A percentile compares a stretch with the other conserved stretches of the same genome.
phyloP scores from a whole-genome alignment of 2,329 filamentous ascomycete species.

The Moelleriella libera region DNA sequence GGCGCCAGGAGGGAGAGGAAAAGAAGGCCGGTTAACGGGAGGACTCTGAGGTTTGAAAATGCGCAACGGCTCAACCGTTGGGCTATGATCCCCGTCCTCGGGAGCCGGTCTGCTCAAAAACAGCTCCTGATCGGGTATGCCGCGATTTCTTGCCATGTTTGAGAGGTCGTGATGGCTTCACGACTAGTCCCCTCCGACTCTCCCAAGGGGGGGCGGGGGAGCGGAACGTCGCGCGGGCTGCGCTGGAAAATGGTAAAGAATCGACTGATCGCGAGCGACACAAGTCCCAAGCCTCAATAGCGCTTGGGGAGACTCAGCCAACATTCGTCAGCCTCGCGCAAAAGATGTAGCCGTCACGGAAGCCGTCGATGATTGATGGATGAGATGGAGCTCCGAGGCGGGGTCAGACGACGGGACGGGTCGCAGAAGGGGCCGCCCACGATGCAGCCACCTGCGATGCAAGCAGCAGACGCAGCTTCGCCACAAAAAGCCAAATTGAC shows the following conservation, averaged over 20 bases:
- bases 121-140: slow-evolving; percentile 67
- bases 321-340: too few species aligned
- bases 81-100: slow-evolving; percentile 47
- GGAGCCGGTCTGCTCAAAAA: slow-evolving; percentile 52
- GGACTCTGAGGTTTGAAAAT: slow-evolving; percentile 70
- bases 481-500: too few species aligned
- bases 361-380: background rate
- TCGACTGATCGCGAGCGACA: too few species aligned
- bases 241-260: too few species aligned
- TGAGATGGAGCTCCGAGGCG: too few species aligned
- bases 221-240: too few species aligned
- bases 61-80: slow-evolving; percentile 69
- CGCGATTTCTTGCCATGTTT: slow-evolving; percentile 37
- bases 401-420: background rate
- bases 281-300: too few species aligned
- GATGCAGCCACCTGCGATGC: slow-evolving; percentile 1
- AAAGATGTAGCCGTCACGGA: background rate
- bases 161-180: slow-evolving; percentile 1
- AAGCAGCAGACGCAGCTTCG: background rate
- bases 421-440: slow-evolving; percentile 10
- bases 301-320: too few species aligned
- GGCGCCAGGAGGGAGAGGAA: slow-evolving; percentile 53
- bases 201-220: background rate
- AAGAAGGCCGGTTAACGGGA: slow-evolving; percentile 37
- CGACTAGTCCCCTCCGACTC: background rate